Evolutionary conservation across 164 flowering plant genomes (phyloP), one percentile per base, ranked within the genome.

Genomic region (Platanus orientalis): DNA sequence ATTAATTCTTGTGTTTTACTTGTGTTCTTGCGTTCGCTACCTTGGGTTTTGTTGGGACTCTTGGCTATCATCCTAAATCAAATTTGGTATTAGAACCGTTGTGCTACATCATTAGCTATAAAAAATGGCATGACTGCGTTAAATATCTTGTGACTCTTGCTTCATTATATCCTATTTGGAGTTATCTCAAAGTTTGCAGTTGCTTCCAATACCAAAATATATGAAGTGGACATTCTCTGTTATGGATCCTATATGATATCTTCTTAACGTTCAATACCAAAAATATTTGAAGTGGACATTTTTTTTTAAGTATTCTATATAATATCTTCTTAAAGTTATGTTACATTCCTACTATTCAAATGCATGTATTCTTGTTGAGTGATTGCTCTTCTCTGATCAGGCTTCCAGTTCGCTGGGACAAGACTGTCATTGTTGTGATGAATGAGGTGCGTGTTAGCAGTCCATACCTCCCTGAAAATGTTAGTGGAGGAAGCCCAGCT

Each of bases 361-460:
- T 26, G 26, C n/a, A 53, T 29, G 40, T 19, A 7, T 28, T 57
- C 29, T 29, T 69, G 17, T 6, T 50, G 50, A 45, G 42, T 25
- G 20, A 50, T 49, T 39, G 28, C 21, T 7, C 7, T 61, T 61
- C 11, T 58, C 19, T 56, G 25, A 65, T 40, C 87, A 94, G 99
- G 81, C 97, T 91, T 75, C 99, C 99, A 20, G 99, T 93, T 23
- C 87, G 82, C n/a, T 93, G 97, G 98, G 98, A 93, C 66, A 93
- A 83, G 73, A 81, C 85, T 49, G 82, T 60, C 60, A 88, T 90
- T 51, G 92, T 93, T 40, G 96, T 92, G 71, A 85, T 90, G 98
- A 83, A 92, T 61, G 93, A 91, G 71, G 98, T 88, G 26, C 89
- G 97, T 36, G 94, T 90, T 24, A 67, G 83, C 77, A 90, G 96